These are phyloP conservation scores for Chaetomium tenue DNA, from an alignment of 495 filamentous ascomycete species.

Conservation along the genomic window DNA sequence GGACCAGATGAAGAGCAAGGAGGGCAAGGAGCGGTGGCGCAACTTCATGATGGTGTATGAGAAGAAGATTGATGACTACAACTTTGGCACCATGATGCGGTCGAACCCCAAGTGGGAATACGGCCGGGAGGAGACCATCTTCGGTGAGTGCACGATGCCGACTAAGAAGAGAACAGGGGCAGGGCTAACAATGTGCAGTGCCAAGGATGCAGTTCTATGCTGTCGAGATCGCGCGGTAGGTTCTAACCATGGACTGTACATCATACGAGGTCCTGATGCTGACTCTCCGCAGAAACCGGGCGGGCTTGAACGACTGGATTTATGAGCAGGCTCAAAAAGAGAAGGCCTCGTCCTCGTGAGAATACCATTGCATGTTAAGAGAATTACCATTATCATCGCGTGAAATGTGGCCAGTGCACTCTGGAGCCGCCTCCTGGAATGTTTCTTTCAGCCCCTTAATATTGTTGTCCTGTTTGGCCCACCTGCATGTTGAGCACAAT, in stretches of 20 bases:
- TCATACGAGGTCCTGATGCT: slow-evolving; percentile 45
- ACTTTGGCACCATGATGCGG: slow-evolving; percentile 92
- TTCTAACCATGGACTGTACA: not conserved
- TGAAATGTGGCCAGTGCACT: slow-evolving; percentile 2
- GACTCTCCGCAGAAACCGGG: slow-evolving; percentile 75
- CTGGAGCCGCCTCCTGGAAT: slow-evolving; percentile 4
- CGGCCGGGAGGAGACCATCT: slow-evolving; percentile 85
- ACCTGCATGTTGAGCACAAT: slow-evolving; percentile 25
- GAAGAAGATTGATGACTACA: slow-evolving; percentile 90
- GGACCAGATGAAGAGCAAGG: slow-evolving; percentile 95
- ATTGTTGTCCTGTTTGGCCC: slow-evolving; percentile 25
- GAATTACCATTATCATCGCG: not conserved
- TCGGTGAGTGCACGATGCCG: slow-evolving; percentile 53
- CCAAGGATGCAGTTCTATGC: slow-evolving; percentile 99
- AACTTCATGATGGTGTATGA: slow-evolving; percentile 93
- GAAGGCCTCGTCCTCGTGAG: slow-evolving; percentile 27
- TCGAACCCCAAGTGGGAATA: slow-evolving; percentile 78
- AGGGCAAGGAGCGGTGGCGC: slow-evolving; percentile 93
- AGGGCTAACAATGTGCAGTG: slow-evolving; percentile 43
- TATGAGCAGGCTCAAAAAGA: slow-evolving; percentile 64
- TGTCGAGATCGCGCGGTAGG: slow-evolving; percentile 82
- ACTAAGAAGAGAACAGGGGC: not conserved
- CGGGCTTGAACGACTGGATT: slow-evolving; percentile 93
- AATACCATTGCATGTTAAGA: slow-evolving; percentile 4
- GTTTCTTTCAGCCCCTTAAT: slow-evolving; percentile 28